These are phyloP conservation scores for Coriaria nepalensis DNA, from an alignment of 306 rosid genomes.

Conservation along the genomic window DNA sequence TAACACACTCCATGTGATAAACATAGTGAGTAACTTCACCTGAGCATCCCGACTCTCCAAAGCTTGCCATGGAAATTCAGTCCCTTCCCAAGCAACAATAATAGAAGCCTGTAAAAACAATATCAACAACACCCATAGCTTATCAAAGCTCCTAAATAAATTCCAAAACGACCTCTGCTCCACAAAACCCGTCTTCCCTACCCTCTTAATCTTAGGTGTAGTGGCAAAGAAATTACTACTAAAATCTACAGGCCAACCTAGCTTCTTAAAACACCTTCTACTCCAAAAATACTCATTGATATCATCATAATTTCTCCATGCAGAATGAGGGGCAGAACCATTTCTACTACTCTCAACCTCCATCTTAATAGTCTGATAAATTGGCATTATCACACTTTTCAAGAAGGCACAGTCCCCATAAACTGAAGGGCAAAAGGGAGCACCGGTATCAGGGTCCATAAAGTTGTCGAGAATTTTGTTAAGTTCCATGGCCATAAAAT, in stretches of 20 bases:
- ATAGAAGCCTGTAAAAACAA: conserved; percentile 68
- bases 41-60: conserved; percentile 42
- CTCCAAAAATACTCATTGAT: conserved; percentile 87
- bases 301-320: conserved; percentile 92
- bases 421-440: conserved; percentile 40
- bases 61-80: conserved; percentile 39
- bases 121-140: conserved; percentile 70
- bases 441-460: conserved; percentile 50
- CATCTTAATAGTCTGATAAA: conserved; percentile 40
- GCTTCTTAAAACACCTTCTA: conserved; percentile 56
- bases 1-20: conserved; percentile 71
- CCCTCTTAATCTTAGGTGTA: conserved; percentile 35
- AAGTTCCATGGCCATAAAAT: conserved; percentile 75
- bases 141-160: conserved; percentile 73
- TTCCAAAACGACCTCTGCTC: conserved; percentile 97
- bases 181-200: conserved; percentile 94
- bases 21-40: conserved; percentile 59
- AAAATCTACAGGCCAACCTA: conserved; percentile 48
- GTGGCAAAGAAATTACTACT: conserved; percentile 53
- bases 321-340: conserved; percentile 88
- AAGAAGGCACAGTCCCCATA: conserved; percentile 56
- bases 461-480: conserved; percentile 41
- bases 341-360: conserved; percentile 67
- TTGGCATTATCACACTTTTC: conserved; percentile 63
- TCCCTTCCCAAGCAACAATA: conserved; percentile 67